Evolutionary conservation across 2,329 filamentous ascomycete species (phyloP), one percentile per base, ranked within the genome.

Genomic region (Aspergillus sp.): DNA sequence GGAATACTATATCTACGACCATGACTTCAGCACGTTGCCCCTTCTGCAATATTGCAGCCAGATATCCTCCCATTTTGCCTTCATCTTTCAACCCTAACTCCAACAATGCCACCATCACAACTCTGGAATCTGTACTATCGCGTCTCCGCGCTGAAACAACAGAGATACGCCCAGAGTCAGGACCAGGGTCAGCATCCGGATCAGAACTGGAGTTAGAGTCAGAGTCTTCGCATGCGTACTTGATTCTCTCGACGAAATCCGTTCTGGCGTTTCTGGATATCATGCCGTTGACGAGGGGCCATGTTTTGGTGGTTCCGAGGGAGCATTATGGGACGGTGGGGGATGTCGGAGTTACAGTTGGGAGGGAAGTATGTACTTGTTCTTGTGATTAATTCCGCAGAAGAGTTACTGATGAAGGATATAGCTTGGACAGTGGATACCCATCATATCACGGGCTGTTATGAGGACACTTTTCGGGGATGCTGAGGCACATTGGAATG

Each of bases 241-340:
- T 96, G 25, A 79, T 96, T 27, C 79, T 96, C 49, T 88, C 87
- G 2, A 93, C 88, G 1, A 82, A 82, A 1, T 68, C 83, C 52
- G 81, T 93, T 23, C 72, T 97, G 53, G 90, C 90, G 38, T 97
- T 97, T 70, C 78, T 97, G 58, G 91, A 97, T 71, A 95, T 96
- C 61, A 80, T 94, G 74, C 93, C 93, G 1, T 81, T 97, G 45
- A 86, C 87, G 0, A 76, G 76, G 0, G 90, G 90, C 1, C 91
- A 97, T 74, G 69, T 96, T 5, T 79, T 97, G 0, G 78, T 97
- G 30, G 88, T 85, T 47, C 86, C 90, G 7, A 80, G 93, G 37
- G 64, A 73, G 32, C 93, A 97, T 73, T 80, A 83, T 48, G 80
- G 84, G 53, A 95, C 90, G 64, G 75, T 96, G 33, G 84, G 81